Evolutionary conservation across 2,329 filamentous ascomycete genomes (phyloP).

Genomic region (Trichoderma semiorbis): DNA sequence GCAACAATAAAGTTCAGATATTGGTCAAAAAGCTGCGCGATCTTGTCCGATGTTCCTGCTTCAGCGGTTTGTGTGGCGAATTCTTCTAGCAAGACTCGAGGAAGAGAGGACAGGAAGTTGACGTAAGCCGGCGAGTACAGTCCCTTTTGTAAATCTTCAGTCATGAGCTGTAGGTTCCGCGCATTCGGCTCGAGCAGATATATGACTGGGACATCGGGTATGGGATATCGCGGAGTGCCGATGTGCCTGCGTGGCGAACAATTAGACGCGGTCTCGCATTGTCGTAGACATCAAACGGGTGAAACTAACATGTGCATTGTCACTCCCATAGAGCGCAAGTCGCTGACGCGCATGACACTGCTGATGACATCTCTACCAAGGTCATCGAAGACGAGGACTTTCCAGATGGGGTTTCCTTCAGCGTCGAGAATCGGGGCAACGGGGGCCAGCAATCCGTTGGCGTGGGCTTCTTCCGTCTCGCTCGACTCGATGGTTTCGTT

Average conservation of each 20-base stretch:
- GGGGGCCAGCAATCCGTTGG: constrained; percentile 63
- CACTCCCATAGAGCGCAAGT: constrained; percentile 89
- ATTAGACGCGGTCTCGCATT: background rate
- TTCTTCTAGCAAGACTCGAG: constrained; percentile 85
- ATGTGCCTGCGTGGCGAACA: constrained; percentile 62
- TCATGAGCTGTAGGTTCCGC: constrained; percentile 77
- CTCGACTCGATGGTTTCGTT: constrained; percentile 68
- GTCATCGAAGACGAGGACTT: constrained; percentile 93
- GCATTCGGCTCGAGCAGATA: constrained; percentile 91
- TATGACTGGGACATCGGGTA: constrained; percentile 92
- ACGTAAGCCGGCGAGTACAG: constrained; percentile 93
- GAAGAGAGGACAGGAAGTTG: constrained; percentile 94
- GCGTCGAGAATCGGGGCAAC: constrained; percentile 78
- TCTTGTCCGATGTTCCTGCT: constrained; percentile 80
- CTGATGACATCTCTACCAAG: constrained; percentile 91
- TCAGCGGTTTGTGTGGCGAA: constrained; percentile 86
- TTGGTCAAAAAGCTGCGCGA: constrained; percentile 92
- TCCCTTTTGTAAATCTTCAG: constrained; percentile 77
- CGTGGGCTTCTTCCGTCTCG: constrained; percentile 59
- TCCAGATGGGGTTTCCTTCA: constrained; percentile 94
- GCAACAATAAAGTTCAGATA: constrained; percentile 97
- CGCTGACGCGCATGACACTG: constrained; percentile 90
- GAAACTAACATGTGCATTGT: constrained; percentile 81
- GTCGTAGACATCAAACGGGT: background rate
- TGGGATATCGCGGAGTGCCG: constrained; percentile 75